Conservation (phyloP, 176 grass and related monocot species). For the Raddia guianensis region DNA sequence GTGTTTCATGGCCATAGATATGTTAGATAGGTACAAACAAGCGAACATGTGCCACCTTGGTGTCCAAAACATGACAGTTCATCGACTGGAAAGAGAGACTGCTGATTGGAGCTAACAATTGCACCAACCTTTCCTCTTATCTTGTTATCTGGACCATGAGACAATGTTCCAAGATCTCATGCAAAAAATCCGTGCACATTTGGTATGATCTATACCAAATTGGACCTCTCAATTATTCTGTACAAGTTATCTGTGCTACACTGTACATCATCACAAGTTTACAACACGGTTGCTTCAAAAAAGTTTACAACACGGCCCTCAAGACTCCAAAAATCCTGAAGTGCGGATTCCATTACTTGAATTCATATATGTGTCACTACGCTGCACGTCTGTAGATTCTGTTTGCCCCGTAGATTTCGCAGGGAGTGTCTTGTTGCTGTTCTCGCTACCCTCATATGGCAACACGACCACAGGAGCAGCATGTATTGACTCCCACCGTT, state of each 20-base stretch:
- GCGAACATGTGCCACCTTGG: background rate
- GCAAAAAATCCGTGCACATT: conserved; percentile 28
- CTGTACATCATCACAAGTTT: conserved; percentile 19
- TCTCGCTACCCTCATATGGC: conserved; percentile 61
- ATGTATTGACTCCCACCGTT: conserved; percentile 82
- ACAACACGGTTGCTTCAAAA: too few relatives aligned
- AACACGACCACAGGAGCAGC: conserved; percentile 76
- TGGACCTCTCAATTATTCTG: conserved; percentile 14
- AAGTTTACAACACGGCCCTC: background rate
- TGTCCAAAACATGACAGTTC: background rate
- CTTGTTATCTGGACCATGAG: background rate
- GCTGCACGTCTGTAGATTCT: conserved; percentile 36
- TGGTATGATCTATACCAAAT: conserved; percentile 19
- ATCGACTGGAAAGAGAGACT: background rate
- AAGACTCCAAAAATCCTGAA: conserved; percentile 26
- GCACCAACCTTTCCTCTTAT: background rate
- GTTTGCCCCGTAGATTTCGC: conserved; percentile 32
- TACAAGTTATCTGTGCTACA: conserved; percentile 22
- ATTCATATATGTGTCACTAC: conserved; percentile 11
- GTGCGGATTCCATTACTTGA: conserved; percentile 44
- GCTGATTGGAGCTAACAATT: background rate
- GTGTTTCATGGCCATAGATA: background rate
- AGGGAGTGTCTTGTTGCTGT: conserved; percentile 28
- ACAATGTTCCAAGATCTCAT: background rate
- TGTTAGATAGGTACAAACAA: background rate